A percentile compares a stretch with the other conserved stretches of the same genome.
phyloP scores from a whole-genome alignment of 2,329 filamentous ascomycete genomes.

The Fusarium sp. region DNA sequence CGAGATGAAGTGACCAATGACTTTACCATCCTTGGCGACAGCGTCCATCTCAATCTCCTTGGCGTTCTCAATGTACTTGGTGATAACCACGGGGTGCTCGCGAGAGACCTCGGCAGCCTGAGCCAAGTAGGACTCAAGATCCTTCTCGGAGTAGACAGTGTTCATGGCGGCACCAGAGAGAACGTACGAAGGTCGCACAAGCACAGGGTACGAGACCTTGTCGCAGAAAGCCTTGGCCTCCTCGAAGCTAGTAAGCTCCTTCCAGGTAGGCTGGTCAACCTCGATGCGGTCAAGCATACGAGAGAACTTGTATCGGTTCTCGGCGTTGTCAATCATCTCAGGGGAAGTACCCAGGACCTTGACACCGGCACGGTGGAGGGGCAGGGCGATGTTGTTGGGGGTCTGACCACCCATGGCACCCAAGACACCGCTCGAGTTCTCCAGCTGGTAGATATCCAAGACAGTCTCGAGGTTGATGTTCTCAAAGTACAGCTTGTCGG shows the following conservation, averaged over 20 bases:
- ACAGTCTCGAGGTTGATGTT: slow-evolving; percentile 92
- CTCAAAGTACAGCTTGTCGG: slow-evolving; percentile 95
- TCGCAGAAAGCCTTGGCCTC: slow-evolving; percentile 90
- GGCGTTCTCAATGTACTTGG: slow-evolving; percentile 99
- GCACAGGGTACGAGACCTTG: slow-evolving; percentile 89
- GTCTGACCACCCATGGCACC: slow-evolving; percentile 98
- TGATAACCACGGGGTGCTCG: slow-evolving; percentile 97
- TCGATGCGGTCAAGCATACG: slow-evolving; percentile 95
- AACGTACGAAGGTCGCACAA: slow-evolving; percentile 96
- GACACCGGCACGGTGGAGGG: slow-evolving; percentile 87
- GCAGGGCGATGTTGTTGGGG: slow-evolving; percentile 96
- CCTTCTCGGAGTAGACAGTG: slow-evolving; percentile 96
- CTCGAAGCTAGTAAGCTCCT: slow-evolving; percentile 94
- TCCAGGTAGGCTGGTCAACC: slow-evolving; percentile 98
- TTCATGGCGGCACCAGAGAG: slow-evolving; percentile 99
- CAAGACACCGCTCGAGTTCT: slow-evolving; percentile 84
- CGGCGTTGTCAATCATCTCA: slow-evolving; percentile 98
- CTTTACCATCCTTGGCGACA: slow-evolving; percentile 87
- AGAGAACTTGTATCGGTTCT: slow-evolving; percentile 99
- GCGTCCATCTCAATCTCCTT: slow-evolving; percentile 99
- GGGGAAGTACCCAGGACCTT: slow-evolving; percentile 95
- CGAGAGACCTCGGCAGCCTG: slow-evolving; percentile 94
- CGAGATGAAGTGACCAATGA: slow-evolving; percentile 96
- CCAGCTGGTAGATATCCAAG: slow-evolving; percentile 92
- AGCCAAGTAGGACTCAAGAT: slow-evolving; percentile 86